Evolutionary conservation across 805 yeast genomes (phyloP).

Genomic region (Candida silvicultrix): DNA sequence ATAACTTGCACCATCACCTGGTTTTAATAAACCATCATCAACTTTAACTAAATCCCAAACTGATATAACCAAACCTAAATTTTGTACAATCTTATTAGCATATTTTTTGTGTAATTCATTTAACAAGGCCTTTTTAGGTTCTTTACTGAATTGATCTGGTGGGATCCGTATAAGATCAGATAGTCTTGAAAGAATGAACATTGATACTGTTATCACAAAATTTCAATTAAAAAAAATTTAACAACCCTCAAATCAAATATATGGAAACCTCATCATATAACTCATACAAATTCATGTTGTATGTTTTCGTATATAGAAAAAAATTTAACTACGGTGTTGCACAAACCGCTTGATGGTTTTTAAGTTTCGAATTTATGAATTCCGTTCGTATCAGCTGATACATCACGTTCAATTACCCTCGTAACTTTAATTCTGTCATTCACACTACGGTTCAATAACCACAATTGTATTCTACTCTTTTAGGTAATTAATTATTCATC

Average conservation of each 20-base stretch:
- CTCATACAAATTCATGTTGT: too few species aligned
- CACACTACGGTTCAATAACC: neutral
- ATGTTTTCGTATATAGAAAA: too few species aligned
- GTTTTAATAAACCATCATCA: constrained; percentile 83
- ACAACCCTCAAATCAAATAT: too few species aligned
- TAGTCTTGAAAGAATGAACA: constrained; percentile 82
- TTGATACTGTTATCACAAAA: constrained; percentile 26
- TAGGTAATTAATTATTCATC: too few species aligned
- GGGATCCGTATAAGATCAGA: constrained; percentile 84
- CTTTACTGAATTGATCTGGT: constrained; percentile 74
- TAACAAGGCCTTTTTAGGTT: constrained; percentile 64
- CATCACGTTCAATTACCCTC: neutral
- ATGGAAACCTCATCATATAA: neutral
- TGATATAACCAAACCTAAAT: constrained; percentile 77
- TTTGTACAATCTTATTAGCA: constrained; percentile 78
- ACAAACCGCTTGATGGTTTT: too few species aligned
- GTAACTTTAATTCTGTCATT: neutral
- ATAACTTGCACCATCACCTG: constrained; percentile 91
- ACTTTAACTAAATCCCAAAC: constrained; percentile 79
- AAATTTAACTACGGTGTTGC: too few species aligned
- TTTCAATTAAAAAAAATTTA: too few species aligned
- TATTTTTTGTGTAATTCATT: constrained; percentile 81
- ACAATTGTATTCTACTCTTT: too few species aligned
- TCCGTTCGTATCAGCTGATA: too few species aligned
- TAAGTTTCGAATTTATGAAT: too few species aligned